These are phyloP conservation scores for Caloboletus inedulis DNA, from an alignment of 1,284 basidiomycete genomes.

Conservation along the genomic window DNA sequence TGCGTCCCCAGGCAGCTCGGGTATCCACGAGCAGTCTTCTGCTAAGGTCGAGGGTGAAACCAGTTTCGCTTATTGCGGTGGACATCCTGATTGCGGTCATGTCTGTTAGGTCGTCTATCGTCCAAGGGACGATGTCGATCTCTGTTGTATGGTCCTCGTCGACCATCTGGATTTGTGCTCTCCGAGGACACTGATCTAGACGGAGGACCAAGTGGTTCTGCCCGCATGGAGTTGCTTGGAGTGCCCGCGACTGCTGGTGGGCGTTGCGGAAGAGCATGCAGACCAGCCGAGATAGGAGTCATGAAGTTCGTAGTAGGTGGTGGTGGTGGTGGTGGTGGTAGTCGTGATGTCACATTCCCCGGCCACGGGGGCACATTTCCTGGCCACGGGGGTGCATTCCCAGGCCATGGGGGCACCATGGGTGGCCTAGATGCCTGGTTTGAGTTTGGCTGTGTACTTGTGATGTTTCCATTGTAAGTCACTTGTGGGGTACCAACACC, in stretches of 20 bases:
- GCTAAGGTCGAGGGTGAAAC: constrained; percentile 7
- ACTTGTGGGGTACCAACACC: constrained; percentile 5
- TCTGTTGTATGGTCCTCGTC: constrained; percentile 17
- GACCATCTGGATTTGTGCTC: constrained; percentile 15
- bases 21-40: background rate
- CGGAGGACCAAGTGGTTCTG: constrained; percentile 21
- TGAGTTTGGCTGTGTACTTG: background rate
- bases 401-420: background rate
- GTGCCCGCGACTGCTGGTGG: background rate
- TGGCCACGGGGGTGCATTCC: no score
- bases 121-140: constrained; percentile 15
- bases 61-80: constrained; percentile 9
- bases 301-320: background rate
- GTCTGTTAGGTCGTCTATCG: constrained; percentile 13
- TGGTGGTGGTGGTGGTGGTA: background rate
- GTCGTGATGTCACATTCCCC: constrained; percentile 3
- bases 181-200: constrained; percentile 21
- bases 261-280: constrained; percentile 22
- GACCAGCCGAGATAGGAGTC: background rate
- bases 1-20: background rate
- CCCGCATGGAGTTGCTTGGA: constrained; percentile 17
- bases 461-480: background rate
- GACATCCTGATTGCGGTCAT: constrained; percentile 9
- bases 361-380: no score
- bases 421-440: background rate